Conservation (phyloP, 257 asterid genomes). For the Nicotiana benthamiana region DNA sequence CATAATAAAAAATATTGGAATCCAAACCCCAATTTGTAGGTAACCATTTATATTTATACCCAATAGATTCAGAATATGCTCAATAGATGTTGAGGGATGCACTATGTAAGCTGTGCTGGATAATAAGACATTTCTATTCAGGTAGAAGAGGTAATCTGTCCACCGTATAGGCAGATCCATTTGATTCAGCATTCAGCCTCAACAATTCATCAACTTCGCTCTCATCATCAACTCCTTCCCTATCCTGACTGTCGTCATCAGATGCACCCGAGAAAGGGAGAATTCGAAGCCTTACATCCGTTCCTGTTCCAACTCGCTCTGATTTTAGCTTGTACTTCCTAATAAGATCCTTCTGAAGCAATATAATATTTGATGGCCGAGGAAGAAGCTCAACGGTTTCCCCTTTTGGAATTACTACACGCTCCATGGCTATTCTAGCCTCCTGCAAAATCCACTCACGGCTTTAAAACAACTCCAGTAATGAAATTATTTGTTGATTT, state of each 20-base stretch:
- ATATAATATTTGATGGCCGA: conserved; percentile 51
- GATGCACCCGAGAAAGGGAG: conserved; percentile 41
- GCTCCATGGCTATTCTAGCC: conserved; percentile 82
- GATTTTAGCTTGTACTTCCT: conserved; percentile 71
- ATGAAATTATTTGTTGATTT: background rate
- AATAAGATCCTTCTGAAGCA: conserved; percentile 86
- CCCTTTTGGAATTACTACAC: conserved; percentile 75
- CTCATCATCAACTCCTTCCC: conserved; percentile 31
- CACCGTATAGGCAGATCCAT: conserved; percentile 45
- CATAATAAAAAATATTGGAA: background rate
- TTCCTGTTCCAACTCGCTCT: conserved; percentile 61
- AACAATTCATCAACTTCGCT: conserved; percentile 21
- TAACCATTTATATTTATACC: background rate
- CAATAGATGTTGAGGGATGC: background rate
- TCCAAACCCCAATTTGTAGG: background rate
- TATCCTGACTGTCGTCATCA: conserved; percentile 33
- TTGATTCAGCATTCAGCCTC: conserved; percentile 29
- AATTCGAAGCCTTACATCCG: conserved; percentile 49
- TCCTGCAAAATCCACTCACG: conserved; percentile 36
- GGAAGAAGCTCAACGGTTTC: conserved; percentile 81
- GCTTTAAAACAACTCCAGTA: background rate
- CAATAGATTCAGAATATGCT: background rate
- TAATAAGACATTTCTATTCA: conserved; percentile 23
- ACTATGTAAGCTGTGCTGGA: background rate
- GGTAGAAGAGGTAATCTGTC: conserved; percentile 76